phyloP scores from a whole-genome alignment of 2,329 filamentous ascomycete species.

The Talaromyces sp. region DNA sequence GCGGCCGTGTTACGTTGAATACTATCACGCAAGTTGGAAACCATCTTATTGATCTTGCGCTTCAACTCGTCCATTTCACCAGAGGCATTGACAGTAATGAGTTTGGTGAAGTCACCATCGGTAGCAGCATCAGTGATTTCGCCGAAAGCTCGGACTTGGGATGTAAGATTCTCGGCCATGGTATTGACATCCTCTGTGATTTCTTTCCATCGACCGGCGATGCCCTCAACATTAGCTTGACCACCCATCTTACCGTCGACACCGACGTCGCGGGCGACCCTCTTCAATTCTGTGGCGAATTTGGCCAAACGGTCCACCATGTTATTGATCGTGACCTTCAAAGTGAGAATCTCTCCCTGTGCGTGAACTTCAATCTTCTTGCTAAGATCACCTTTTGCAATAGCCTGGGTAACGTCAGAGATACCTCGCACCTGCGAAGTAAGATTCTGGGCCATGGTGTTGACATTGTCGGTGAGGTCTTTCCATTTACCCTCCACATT shows the following conservation, averaged over 20 bases:
- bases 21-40: constrained; percentile 85
- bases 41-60: constrained; percentile 98
- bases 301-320: constrained; percentile 91
- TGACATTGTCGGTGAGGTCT: constrained; percentile 61
- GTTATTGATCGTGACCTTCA: constrained; percentile 95
- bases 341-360: constrained; percentile 82
- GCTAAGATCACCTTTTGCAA: constrained; percentile 89
- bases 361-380: constrained; percentile 91
- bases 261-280: constrained; percentile 88
- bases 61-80: constrained; percentile 98
- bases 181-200: constrained; percentile 94
- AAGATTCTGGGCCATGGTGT: constrained; percentile 60
- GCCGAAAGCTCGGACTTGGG: constrained; percentile 90
- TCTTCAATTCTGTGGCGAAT: constrained; percentile 90
- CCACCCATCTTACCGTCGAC: constrained; percentile 96
- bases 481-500: constrained; percentile 63
- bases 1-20: constrained; percentile 93
- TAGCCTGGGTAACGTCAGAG: constrained; percentile 86
- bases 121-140: constrained; percentile 94
- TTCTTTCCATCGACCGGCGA: constrained; percentile 91
- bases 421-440: constrained; percentile 73
- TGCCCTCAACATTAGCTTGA: constrained; percentile 86
- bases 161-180: constrained; percentile 79
- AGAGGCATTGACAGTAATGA: constrained; percentile 89
- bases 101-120: constrained; percentile 90